Evolutionary conservation across 2,329 filamentous ascomycete species (phyloP).

Genomic region (Alternaria alternata): DNA sequence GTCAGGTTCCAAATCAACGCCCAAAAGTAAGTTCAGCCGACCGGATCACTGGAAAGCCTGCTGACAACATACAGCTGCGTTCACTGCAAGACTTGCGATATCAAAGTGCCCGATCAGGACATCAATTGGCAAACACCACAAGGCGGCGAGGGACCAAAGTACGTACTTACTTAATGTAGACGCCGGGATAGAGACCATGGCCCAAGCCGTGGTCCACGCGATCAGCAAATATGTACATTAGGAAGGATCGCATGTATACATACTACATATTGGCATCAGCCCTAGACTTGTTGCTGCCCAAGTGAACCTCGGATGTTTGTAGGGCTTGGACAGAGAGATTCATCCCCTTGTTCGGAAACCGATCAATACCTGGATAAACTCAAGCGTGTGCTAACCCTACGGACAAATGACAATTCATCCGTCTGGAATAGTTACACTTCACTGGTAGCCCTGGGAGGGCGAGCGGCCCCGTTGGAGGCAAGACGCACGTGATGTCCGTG

Average conservation of each 20-base stretch:
- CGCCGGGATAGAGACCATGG: background rate
- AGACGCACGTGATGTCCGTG: conserved; percentile 22
- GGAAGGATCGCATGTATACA: conserved; percentile 8
- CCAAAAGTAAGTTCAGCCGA: conserved; percentile 79
- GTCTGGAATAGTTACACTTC: background rate
- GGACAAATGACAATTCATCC: background rate
- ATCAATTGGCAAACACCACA: conserved; percentile 93
- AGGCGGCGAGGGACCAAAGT: conserved; percentile 79
- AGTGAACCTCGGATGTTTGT: conserved; percentile 3
- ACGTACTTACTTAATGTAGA: conserved; percentile 62
- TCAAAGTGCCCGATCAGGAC: conserved; percentile 95
- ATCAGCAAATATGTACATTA: conserved; percentile 16
- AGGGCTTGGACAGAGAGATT: background rate
- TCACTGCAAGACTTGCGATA: conserved; percentile 99
- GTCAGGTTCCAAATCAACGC: conserved; percentile 97
- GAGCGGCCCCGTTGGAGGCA: background rate
- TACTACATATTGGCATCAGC: conserved; percentile 14
- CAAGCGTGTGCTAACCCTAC: background rate
- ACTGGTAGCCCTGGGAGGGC: conserved; percentile 12
- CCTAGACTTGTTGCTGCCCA: conserved; percentile 22
- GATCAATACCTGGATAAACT: background rate
- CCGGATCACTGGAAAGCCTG: background rate
- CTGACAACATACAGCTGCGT: conserved; percentile 74
- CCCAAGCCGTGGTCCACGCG: background rate
- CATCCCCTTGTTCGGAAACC: background rate